Percentiles rank a stretch among this genome's conserved stretches.
Conservation (phyloP, 2,329 filamentous ascomycete species). For the Penicillium sp. region DNA sequence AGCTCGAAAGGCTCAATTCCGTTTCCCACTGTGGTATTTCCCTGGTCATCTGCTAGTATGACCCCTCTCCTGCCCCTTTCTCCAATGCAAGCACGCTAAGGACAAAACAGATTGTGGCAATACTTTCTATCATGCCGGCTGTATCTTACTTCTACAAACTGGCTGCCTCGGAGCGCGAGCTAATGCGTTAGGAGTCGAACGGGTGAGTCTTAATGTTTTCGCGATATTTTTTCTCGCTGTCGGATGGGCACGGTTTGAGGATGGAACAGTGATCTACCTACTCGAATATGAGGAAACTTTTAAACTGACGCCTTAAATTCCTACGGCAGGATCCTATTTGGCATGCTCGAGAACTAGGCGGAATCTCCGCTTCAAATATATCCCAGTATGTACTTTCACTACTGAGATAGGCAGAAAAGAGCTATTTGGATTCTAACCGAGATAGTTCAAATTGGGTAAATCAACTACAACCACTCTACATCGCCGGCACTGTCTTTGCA, state of each 20-base stretch:
- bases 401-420: neutral
- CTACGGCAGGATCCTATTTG: conserved; percentile 9
- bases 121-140: conserved; percentile 25
- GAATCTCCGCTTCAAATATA: conserved; percentile 15
- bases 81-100: neutral
- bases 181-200: neutral
- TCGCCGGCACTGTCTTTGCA: conserved; percentile 18
- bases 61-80: neutral
- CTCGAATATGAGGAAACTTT: neutral
- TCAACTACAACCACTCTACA: conserved; percentile 19
- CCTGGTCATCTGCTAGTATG: conserved; percentile 11
- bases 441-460: conserved; percentile 24
- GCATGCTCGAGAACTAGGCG: conserved; percentile 15
- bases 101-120: conserved; percentile 19
- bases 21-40: conserved; percentile 11
- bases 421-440: neutral
- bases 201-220: too few species aligned
- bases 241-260: too few species aligned
- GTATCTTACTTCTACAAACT: conserved; percentile 21
- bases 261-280: too few species aligned
- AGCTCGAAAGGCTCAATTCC: neutral
- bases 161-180: neutral
- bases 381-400: conserved; percentile 11
- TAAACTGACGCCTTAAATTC: neutral
- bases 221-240: too few species aligned